Evolutionary conservation across 1,284 basidiomycete species (phyloP).

Genomic region (Heterobasidion parviporum): DNA sequence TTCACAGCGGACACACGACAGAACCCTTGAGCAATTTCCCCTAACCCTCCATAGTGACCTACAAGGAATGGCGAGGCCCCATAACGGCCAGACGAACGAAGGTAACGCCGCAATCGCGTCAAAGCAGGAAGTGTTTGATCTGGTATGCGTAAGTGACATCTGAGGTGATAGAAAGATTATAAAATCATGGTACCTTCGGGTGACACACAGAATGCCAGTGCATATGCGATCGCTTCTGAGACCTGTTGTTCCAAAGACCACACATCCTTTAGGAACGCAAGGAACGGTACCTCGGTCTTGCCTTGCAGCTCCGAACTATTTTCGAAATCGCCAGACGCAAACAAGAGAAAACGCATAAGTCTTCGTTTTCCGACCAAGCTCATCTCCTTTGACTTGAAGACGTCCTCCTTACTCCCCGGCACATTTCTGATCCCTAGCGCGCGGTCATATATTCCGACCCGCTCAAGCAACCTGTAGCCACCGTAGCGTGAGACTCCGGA

Average conservation of each 20-base stretch:
- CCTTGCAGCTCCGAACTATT: constrained; percentile 50
- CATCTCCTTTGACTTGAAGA: constrained; percentile 82
- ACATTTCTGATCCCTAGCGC: constrained; percentile 52
- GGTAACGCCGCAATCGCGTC: constrained; percentile 59
- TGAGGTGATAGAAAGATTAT: constrained; percentile 5
- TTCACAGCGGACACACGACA: constrained; percentile 84
- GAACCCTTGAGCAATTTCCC: constrained; percentile 91
- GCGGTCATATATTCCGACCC: constrained; percentile 51
- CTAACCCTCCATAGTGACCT: constrained; percentile 89
- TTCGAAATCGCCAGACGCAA: constrained; percentile 72
- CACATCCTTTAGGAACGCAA: constrained; percentile 48
- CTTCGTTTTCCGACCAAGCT: constrained; percentile 82
- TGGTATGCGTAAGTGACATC: constrained; percentile 17
- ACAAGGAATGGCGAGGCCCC: constrained; percentile 88
- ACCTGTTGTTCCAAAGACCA: constrained; percentile 60
- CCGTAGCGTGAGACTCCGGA: constrained; percentile 90
- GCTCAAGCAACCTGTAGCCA: constrained; percentile 82
- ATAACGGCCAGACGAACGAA: constrained; percentile 80
- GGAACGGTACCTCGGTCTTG: constrained; percentile 47
- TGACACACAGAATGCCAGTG: constrained; percentile 60
- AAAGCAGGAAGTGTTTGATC: constrained; percentile 63
- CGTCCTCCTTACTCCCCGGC: constrained; percentile 87
- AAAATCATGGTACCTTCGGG: constrained; percentile 35
- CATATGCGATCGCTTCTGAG: constrained; percentile 57
- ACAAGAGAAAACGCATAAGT: constrained; percentile 89